phyloP scores from a whole-genome alignment of 352 stramenopile genomes.

The Phytopythium oedochilum region DNA sequence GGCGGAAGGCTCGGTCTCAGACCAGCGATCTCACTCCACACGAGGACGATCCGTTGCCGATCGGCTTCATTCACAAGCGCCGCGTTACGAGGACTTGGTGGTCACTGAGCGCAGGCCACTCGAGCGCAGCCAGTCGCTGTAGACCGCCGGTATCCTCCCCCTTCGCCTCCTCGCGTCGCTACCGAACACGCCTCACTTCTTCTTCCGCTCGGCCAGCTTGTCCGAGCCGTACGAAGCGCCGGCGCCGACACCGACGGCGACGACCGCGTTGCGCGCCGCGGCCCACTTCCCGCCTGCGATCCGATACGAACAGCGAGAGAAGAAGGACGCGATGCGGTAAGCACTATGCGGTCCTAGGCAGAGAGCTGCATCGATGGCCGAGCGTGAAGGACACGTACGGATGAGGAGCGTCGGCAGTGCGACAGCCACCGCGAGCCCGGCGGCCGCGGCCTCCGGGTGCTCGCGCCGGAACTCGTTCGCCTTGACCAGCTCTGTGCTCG shows the following conservation, averaged over 20 bases:
- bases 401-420: slow-evolving; percentile 61
- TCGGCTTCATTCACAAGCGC: no score
- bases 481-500: slow-evolving; percentile 63
- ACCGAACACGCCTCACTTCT: slow-evolving; percentile 17
- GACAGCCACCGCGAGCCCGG: slow-evolving; percentile 48
- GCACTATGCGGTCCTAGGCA: neutral
- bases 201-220: slow-evolving; percentile 50
- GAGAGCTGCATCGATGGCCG: no score
- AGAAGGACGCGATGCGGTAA: neutral
- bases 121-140: no score
- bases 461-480: slow-evolving; percentile 70
- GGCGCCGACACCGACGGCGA: slow-evolving; percentile 53
- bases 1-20: no score
- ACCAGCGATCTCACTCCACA: no score
- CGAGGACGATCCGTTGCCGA: no score
- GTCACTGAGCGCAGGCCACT: no score
- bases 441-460: slow-evolving; percentile 57
- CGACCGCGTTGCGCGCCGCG: slow-evolving; percentile 54
- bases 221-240: slow-evolving; percentile 54
- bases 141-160: neutral
- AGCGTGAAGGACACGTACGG: slow-evolving; percentile 30
- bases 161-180: neutral
- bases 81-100: no score
- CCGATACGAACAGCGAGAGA: neutral
- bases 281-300: slow-evolving; percentile 53